A percentile compares a stretch with the other conserved stretches of the same genome.
These are phyloP conservation scores for Linum trigynum DNA, from an alignment of 345 rosid genomes.

Conservation along the genomic window DNA sequence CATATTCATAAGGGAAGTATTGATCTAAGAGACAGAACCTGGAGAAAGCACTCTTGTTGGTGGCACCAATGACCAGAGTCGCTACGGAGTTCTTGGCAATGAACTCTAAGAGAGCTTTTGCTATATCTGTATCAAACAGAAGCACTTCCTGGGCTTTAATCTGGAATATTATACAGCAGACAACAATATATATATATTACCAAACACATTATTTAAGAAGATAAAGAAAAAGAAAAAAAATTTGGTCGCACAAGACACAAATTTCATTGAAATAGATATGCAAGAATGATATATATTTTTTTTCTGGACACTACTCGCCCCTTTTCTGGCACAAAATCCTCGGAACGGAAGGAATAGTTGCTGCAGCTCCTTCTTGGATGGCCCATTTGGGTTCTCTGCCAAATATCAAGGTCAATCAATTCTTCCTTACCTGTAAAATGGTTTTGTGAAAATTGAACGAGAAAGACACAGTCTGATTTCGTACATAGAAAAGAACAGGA, in stretches of 20 bases:
- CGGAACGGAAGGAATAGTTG: constrained; percentile 55
- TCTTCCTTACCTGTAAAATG: too few species aligned
- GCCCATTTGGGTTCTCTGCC: constrained; percentile 26
- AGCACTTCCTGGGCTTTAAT: constrained; percentile 46
- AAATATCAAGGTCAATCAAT: neutral
- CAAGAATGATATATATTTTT: neutral
- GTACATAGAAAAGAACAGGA: too few species aligned
- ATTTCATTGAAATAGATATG: neutral
- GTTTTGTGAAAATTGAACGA: too few species aligned
- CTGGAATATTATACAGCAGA: constrained; percentile 25
- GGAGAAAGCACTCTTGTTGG: constrained; percentile 28
- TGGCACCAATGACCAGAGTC: constrained; percentile 54
- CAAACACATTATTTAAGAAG: neutral
- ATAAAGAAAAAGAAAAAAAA: neutral
- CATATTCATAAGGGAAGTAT: neutral
- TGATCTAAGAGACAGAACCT: constrained; percentile 16
- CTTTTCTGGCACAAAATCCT: constrained; percentile 65
- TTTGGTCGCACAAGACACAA: neutral
- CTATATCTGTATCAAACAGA: constrained; percentile 45
- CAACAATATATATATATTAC: neutral
- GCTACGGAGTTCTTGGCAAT: constrained; percentile 27
- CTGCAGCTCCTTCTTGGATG: constrained; percentile 38
- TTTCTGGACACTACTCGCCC: constrained; percentile 30
- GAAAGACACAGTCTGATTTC: too few species aligned
- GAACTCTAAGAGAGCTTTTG: constrained; percentile 45